Conservation (phyloP, 345 rosid species). For the Euphorbia lathyris region DNA sequence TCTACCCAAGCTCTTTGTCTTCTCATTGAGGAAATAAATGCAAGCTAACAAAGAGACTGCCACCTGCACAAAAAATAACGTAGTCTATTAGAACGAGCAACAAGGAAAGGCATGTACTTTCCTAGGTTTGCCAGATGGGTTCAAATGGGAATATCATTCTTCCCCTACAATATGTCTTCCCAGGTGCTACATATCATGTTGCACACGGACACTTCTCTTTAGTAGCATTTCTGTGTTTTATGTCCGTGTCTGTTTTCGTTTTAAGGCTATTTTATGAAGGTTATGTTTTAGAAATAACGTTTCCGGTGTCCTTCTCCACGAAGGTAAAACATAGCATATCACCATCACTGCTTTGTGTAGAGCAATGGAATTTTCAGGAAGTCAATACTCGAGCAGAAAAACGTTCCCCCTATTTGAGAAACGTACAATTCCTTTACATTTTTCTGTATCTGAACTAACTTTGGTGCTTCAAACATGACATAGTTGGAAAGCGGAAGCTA, state of each 20-base stretch:
- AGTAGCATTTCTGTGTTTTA: too few species aligned
- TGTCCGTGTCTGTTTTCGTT: too few species aligned
- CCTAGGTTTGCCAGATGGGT: not conserved
- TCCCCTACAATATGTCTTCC: not conserved
- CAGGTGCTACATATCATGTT: not conserved
- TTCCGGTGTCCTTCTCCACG: too few species aligned
- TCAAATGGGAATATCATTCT: not conserved
- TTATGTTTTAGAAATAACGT: too few species aligned
- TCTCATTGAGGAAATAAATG: slow-evolving; percentile 85
- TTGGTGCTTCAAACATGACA: not conserved
- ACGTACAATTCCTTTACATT: not conserved
- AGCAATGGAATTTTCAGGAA: too few species aligned
- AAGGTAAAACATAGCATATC: too few species aligned
- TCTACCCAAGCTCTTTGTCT: slow-evolving; percentile 87
- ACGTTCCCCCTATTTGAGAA: not conserved
- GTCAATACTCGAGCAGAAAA: not conserved
- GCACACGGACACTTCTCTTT: too few species aligned
- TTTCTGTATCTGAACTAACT: not conserved
- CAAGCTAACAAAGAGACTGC: slow-evolving; percentile 95
- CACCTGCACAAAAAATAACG: slow-evolving; percentile 44
- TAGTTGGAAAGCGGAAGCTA: too few species aligned
- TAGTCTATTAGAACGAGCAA: not conserved
- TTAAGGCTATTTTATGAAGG: too few species aligned
- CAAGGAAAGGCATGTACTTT: not conserved
- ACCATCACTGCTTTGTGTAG: not conserved